Evolutionary conservation across 192 early-diverging fungal genomes (phyloP), one percentile per base, ranked within the genome.

Genomic region (Lobosporangium transversale): DNA sequence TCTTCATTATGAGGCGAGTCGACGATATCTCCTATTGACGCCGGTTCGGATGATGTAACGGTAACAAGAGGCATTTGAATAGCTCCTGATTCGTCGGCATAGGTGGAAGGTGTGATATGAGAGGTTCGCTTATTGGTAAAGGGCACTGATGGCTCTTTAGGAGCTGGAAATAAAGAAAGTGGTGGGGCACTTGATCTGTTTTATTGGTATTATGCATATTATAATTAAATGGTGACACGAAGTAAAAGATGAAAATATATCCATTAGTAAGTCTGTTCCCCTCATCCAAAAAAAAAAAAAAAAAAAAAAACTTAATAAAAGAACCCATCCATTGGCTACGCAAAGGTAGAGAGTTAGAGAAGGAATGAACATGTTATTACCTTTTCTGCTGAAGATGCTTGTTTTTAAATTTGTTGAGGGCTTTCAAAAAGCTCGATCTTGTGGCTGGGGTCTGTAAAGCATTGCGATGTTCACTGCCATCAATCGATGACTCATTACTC

Each of bases 321-420:
- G n/a, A n/a, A n/a, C n/a, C n/a, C n/a, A n/a, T n/a, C 17, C 47
- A 14, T 49, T 6, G 20, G 20, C n/a, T 49, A 49, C 43, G 48
- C 23, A 50, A 42, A 9, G 35, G 36, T 30, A 58, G 35, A 29
- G n/a, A 5, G n/a, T 20, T 6, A 42, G 43, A 24, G 55, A 48
- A 45, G 40, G 33, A n/a, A 9, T 2, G 35, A 2, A 24, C 15
- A 33, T 47, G 2, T 5, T 27, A 15, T 53, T 58, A 71, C 69
- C 69, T 40, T 35, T 71, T 71, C n/a, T 71, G 59, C 20, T 71
- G 69, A 8, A 71, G 53, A 23, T 70, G 68, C 33, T 70, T 70
- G 53, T 32, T 62, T 43, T 60, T 70, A 44, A 70, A 70, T 36
- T 61, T 61, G 8, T 47, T 31, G 11, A 66, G 30, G 21, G 65